phyloP scores from a whole-genome alignment of 805 yeast species.

The Wickerhamiella australiensis region DNA sequence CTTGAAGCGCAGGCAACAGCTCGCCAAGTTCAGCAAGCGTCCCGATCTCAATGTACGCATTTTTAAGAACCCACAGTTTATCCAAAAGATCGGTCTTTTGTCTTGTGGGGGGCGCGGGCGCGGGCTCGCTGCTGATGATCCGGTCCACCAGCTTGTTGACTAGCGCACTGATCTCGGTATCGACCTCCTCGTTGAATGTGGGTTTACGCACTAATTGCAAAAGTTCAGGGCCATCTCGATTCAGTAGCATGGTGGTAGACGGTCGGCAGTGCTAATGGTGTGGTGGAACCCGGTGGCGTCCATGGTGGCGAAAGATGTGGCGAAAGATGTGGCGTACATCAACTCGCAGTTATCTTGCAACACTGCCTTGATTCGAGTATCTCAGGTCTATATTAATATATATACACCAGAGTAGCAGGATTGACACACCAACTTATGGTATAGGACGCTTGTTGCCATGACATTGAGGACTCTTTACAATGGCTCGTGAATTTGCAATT shows the following conservation, averaged over 20 bases:
- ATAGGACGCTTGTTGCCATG: too few species aligned
- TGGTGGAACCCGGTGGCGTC: neutral
- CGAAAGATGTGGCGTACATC: too few species aligned
- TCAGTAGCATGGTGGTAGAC: neutral
- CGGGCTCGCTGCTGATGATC: neutral
- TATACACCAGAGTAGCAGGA: too few species aligned
- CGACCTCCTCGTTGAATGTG: neutral
- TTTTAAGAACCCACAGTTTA: conserved; percentile 5
- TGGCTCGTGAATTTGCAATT: too few species aligned
- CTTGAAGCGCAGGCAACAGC: conserved; percentile 1
- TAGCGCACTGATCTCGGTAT: neutral
- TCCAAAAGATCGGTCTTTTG: neutral
- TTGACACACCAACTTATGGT: too few species aligned
- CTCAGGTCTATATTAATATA: too few species aligned
- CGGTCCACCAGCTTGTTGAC: neutral
- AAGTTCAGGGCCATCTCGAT: neutral
- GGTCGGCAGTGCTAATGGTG: neutral
- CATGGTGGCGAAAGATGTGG: too few species aligned
- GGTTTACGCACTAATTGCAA: neutral
- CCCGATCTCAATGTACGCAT: conserved; percentile 3
- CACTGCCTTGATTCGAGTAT: too few species aligned
- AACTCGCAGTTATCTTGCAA: too few species aligned
- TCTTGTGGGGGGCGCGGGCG: neutral
- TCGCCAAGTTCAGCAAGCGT: neutral
- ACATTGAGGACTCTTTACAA: too few species aligned